Conservation (phyloP, 2,329 filamentous ascomycete genomes). For the Colletotrichum sp. region DNA sequence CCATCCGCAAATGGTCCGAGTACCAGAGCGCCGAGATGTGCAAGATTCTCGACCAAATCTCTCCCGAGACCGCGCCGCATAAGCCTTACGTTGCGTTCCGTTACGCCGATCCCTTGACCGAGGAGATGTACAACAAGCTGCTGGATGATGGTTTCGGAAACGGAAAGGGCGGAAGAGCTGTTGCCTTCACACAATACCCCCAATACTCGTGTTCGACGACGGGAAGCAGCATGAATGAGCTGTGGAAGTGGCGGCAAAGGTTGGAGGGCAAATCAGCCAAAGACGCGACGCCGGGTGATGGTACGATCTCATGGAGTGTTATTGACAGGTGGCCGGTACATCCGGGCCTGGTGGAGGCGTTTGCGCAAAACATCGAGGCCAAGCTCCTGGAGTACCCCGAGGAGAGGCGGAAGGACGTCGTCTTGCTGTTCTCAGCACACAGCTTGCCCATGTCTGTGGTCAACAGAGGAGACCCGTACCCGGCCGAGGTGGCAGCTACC, state of each 20-base stretch:
- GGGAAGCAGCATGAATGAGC: conserved; percentile 91
- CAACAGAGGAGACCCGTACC: conserved; percentile 94
- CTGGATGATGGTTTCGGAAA: conserved; percentile 89
- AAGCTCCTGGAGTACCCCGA: conserved; percentile 84
- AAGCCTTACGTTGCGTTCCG: conserved; percentile 98
- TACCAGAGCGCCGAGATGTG: conserved; percentile 95
- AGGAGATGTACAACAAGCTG: conserved; percentile 86
- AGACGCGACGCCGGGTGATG: conserved; percentile 57
- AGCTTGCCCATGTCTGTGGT: conserved; percentile 97
- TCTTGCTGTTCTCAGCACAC: conserved; percentile 93
- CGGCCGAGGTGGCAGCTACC: conserved; percentile 92
- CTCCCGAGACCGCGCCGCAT: conserved; percentile 92
- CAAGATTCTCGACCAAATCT: conserved; percentile 90
- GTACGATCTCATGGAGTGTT: conserved; percentile 91
- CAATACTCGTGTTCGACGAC: conserved; percentile 99
- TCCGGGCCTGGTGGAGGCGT: conserved; percentile 85
- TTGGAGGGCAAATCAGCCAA: conserved; percentile 77
- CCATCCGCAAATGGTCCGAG: conserved; percentile 98
- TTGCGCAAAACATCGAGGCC: conserved; percentile 89
- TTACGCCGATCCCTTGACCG: conserved; percentile 91
- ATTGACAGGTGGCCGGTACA: conserved; percentile 99
- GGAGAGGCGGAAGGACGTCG: conserved; percentile 78
- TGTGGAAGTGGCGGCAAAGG: conserved; percentile 95
- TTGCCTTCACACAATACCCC: conserved; percentile 97
- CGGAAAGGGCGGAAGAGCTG: conserved; percentile 88